These are phyloP conservation scores for Dryadomyces quercus-mongolicae DNA, from an alignment of 2,329 filamentous ascomycete species.

Conservation along the genomic window DNA sequence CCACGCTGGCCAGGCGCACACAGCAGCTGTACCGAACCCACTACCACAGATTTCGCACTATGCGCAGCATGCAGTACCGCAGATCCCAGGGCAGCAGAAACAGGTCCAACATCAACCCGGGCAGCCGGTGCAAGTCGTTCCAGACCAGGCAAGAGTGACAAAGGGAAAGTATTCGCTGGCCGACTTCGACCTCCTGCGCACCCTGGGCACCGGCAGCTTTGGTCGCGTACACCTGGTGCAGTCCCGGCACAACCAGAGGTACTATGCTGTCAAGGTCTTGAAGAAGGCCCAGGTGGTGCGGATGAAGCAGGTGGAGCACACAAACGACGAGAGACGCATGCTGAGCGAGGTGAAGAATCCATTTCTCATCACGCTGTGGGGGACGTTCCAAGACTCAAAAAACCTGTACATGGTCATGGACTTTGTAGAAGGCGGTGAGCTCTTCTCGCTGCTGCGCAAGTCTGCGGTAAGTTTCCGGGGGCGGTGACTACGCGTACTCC, in stretches of 20 bases:
- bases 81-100: conserved; percentile 8
- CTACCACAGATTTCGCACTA: conserved; percentile 12
- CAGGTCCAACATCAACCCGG: conserved; percentile 18
- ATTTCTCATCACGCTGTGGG: conserved; percentile 95
- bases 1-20: neutral
- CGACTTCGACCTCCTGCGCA: conserved; percentile 84
- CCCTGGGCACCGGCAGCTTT: conserved; percentile 92
- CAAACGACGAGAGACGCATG: conserved; percentile 95
- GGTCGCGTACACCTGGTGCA: conserved; percentile 93
- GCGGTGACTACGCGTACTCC: no score
- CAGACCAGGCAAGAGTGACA: conserved; percentile 50
- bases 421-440: conserved; percentile 95
- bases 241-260: conserved; percentile 94
- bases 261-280: conserved; percentile 96
- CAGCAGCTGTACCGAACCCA: neutral
- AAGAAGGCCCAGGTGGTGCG: conserved; percentile 98
- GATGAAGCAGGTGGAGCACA: conserved; percentile 99
- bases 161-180: conserved; percentile 94
- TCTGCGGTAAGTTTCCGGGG: conserved; percentile 57
- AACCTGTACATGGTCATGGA: conserved; percentile 99
- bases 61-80: conserved; percentile 21
- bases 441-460: conserved; percentile 90
- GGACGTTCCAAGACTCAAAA: conserved; percentile 89
- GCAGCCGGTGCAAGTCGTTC: conserved; percentile 5
- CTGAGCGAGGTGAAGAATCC: conserved; percentile 93